phyloP scores from a whole-genome alignment of 306 rosid species.

The Coriaria nepalensis region DNA sequence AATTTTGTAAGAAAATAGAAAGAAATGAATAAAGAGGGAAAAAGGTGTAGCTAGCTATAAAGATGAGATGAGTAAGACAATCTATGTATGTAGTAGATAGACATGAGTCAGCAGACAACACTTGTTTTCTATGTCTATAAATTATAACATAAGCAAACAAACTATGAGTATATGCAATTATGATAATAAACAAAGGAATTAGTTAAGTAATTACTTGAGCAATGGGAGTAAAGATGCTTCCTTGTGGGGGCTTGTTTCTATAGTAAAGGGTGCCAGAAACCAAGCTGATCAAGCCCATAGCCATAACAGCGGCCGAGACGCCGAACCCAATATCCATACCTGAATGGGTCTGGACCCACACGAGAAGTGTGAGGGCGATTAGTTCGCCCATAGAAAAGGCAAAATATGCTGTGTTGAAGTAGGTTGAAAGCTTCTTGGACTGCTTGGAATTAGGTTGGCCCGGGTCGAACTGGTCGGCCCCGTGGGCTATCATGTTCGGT shows the following conservation, averaged over 20 bases:
- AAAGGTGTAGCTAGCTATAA: background rate
- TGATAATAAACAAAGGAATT: background rate
- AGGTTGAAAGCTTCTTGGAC: constrained; percentile 49
- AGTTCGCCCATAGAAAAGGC: constrained; percentile 87
- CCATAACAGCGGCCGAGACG: constrained; percentile 85
- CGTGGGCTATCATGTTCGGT: constrained; percentile 93
- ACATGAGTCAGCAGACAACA: constrained; percentile 19
- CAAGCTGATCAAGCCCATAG: constrained; percentile 60
- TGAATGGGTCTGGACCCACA: constrained; percentile 95
- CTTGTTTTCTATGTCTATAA: constrained; percentile 9
- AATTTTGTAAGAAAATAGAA: background rate
- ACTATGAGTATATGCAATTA: background rate
- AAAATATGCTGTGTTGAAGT: constrained; percentile 82
- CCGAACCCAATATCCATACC: constrained; percentile 98
- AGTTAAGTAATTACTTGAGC: constrained; percentile 45
- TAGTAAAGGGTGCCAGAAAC: constrained; percentile 59
- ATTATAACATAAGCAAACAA: constrained; percentile 3
- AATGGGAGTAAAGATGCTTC: constrained; percentile 66
- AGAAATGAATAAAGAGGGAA: background rate
- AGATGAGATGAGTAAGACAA: background rate
- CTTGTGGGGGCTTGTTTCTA: constrained; percentile 82
- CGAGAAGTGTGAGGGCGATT: constrained; percentile 66
- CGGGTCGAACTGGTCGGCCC: constrained; percentile 69
- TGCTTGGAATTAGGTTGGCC: constrained; percentile 24
- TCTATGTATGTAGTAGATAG: background rate